Evolutionary conservation across 495 filamentous ascomycete genomes (phyloP).

Genomic region (Sphaerosporella brunnea): DNA sequence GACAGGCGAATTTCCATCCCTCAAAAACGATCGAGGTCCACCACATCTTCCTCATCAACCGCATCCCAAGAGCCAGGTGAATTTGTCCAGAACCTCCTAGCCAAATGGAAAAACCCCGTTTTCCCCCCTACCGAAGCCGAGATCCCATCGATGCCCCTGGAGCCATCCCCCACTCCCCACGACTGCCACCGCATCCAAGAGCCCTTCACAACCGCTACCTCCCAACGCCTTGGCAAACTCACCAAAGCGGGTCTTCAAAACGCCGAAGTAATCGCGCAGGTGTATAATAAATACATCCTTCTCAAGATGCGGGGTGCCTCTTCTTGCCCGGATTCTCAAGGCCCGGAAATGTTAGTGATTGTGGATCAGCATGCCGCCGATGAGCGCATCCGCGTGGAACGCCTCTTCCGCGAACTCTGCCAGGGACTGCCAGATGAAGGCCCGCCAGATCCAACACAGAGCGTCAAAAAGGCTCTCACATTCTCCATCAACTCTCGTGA

Average conservation of each 20-base stretch:
- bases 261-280: slow-evolving; percentile 57
- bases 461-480: slow-evolving; percentile 3
- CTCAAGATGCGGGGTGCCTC: slow-evolving; percentile 33
- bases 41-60: not conserved
- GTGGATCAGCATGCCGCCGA: slow-evolving; percentile 93
- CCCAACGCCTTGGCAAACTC: slow-evolving; percentile 35
- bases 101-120: slow-evolving; percentile 44
- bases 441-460: not conserved
- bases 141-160: slow-evolving; percentile 29
- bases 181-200: not conserved
- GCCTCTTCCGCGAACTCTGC: slow-evolving; percentile 37
- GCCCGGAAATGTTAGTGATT: slow-evolving; percentile 39
- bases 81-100: slow-evolving; percentile 4
- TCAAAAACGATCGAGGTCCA: not conserved
- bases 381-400: slow-evolving; percentile 69
- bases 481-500: slow-evolving; percentile 12
- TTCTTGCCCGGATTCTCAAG: not conserved
- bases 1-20: not conserved
- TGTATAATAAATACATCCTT: slow-evolving; percentile 82
- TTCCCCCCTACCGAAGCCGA: slow-evolving; percentile 37
- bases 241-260: slow-evolving; percentile 44
- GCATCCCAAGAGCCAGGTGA: not conserved
- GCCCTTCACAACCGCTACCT: slow-evolving; percentile 3
- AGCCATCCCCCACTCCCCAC: not conserved
- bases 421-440: not conserved